Base-by-base conservation (phyloP, 78 protist species). In the Cavenderia fasciculata region DNA sequence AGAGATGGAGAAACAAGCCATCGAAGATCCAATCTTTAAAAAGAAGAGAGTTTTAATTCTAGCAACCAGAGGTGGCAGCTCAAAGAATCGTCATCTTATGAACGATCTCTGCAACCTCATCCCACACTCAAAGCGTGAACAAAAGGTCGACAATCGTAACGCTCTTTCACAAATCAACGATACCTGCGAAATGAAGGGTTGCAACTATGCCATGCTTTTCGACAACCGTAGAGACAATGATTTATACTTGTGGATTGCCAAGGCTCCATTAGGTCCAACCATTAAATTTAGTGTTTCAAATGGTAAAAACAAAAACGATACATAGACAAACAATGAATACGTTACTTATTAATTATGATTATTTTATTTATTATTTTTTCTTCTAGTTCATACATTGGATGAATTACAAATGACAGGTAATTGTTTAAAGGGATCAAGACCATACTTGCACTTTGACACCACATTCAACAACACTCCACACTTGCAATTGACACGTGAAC, bases 351-450 rank as follows among this genome's bases (percentile, higher is more conserved):
- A 12, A 31, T 25, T 56, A n/a, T 49, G 2, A 11, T n/a, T 18
- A 19, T 12, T 10, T 59, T 12, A 27, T 21, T 34, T 19, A 2
- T 44, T 11, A 62, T 54, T n/a, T 65, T 4, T 18, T 19, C 31
- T 12, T 31, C 4, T 38, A 75, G 91, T 78, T 25, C 97, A 97
- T 86, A 98, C 99, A 43, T 75, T 97, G 95, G 93, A 72, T 4
- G 99, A 98, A 65, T 47, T 97, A 33, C 87, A 94, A n/a, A 69
- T 98, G 94, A 92, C 98, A 8, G 99, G 99, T 5, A 98, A 98
- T 82, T 95, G 97, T 89, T 96, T 98, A 47, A 90, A 94, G 70
- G 99, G 99, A 6, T 59, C 95, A 29, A 86, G 99, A 2, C 98
- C 99, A 7, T n/a, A 97, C 6, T 74, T 98, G 5, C 76, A 76